A percentile compares a stretch with the other conserved stretches of the same genome.
Evolutionary conservation across 176 grass and related monocot species (phyloP).

Genomic region (Eleusine coracana): DNA sequence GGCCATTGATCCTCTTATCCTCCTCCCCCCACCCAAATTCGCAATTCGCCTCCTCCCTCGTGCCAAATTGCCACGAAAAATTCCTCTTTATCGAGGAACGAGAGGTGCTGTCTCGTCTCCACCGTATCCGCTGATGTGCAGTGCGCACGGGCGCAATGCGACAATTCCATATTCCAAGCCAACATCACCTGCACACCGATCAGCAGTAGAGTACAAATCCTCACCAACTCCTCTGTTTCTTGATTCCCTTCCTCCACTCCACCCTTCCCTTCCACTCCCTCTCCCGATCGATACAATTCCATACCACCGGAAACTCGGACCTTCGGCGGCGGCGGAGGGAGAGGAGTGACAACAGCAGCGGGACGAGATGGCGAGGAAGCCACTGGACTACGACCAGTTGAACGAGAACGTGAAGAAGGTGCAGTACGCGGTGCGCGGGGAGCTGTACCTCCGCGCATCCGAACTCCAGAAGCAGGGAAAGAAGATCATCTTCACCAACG

Average conservation of each 20-base stretch:
- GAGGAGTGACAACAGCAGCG: not conserved
- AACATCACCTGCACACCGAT: not conserved
- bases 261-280: not conserved
- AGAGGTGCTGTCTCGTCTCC: constrained; percentile 36
- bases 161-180: constrained; percentile 8
- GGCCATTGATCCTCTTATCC: constrained; percentile 51
- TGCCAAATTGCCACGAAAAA: not conserved
- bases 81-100: constrained; percentile 10
- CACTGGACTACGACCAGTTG: constrained; percentile 85
- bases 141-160: constrained; percentile 23
- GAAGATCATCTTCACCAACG: constrained; percentile 99
- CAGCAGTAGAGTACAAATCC: constrained; percentile 51
- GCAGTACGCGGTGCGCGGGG: constrained; percentile 91
- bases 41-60: not conserved
- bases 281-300: not conserved
- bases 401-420: constrained; percentile 98
- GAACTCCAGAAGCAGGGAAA: constrained; percentile 99
- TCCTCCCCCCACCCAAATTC: constrained; percentile 9
- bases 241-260: constrained; percentile 20
- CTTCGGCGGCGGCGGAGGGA: not conserved
- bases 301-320: not conserved
- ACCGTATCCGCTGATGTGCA: constrained; percentile 45
- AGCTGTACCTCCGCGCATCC: constrained; percentile 95
- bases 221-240: constrained; percentile 49
- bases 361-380: constrained; percentile 62